These are phyloP conservation scores for Penicillium griseofulvum DNA, from an alignment of 2,329 filamentous ascomycete species.

Conservation along the genomic window DNA sequence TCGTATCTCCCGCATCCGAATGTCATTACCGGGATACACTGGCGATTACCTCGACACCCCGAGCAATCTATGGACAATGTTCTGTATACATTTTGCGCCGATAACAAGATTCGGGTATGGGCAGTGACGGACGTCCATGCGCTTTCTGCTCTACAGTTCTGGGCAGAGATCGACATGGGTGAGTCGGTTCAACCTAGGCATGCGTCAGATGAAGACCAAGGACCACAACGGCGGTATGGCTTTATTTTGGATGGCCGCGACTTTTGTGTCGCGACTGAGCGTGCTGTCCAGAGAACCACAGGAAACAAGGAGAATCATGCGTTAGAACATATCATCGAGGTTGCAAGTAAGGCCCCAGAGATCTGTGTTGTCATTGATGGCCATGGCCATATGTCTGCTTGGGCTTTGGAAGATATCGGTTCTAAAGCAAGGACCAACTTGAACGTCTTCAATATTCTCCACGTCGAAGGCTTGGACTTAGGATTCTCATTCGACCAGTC, in stretches of 20 bases:
- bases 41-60: conserved; percentile 73
- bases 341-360: conserved; percentile 82
- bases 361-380: conserved; percentile 83
- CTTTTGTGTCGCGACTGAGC: conserved; percentile 73
- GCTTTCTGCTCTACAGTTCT: conserved; percentile 71
- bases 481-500: conserved; percentile 35
- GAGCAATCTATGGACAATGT: conserved; percentile 82
- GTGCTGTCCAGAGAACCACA: conserved; percentile 64
- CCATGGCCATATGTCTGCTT: conserved; percentile 82
- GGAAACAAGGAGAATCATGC: conserved; percentile 65
- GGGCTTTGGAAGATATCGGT: conserved; percentile 85
- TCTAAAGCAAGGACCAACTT: conserved; percentile 64
- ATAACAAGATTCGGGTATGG: conserved; percentile 81
- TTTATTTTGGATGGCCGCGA: conserved; percentile 82
- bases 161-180: conserved; percentile 74
- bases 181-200: conserved; percentile 64
- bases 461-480: conserved; percentile 61
- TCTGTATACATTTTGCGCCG: conserved; percentile 82
- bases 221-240: conserved; percentile 58
- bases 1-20: conserved; percentile 83
- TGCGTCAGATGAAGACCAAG: conserved; percentile 38
- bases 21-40: conserved; percentile 77
- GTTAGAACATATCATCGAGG: conserved; percentile 78
- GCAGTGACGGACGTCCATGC: conserved; percentile 70
- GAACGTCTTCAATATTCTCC: conserved; percentile 81